phyloP scores from a whole-genome alignment of 2,329 filamentous ascomycete species.

The Apiospora arundinis region DNA sequence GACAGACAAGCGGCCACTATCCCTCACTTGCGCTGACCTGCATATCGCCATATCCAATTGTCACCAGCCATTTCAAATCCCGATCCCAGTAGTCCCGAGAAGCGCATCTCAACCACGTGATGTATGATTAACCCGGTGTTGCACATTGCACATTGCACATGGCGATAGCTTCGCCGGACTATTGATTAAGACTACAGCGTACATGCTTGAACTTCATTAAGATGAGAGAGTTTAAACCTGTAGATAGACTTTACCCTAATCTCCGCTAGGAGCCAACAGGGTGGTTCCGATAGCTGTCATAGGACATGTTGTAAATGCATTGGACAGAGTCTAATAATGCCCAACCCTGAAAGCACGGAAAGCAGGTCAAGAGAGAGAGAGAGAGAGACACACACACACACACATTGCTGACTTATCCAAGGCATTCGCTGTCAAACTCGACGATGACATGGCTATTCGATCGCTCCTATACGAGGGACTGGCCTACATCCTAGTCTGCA shows the following conservation, averaged over 20 bases:
- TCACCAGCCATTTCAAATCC: constrained; percentile 5
- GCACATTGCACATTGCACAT: background rate
- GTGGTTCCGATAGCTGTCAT: constrained; percentile 8
- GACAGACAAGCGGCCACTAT: background rate
- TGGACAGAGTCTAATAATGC: background rate
- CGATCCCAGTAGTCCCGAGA: background rate
- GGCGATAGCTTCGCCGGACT: background rate
- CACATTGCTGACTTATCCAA: too few species aligned
- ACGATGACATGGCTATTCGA: background rate
- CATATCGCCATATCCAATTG: background rate
- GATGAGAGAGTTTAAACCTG: background rate
- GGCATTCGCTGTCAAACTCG: too few species aligned
- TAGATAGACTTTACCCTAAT: constrained; percentile 1
- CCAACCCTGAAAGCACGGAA: background rate
- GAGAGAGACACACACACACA: too few species aligned
- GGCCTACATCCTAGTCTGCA: background rate
- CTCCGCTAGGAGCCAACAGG: constrained; percentile 8
- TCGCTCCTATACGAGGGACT: background rate
- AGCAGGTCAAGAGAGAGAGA: background rate
- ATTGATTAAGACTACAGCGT: background rate
- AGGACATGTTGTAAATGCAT: background rate
- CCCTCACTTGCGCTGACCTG: background rate
- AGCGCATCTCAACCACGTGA: background rate
- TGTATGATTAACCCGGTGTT: background rate
- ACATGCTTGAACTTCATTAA: background rate